Evolutionary conservation across 2,329 filamentous ascomycete genomes (phyloP), one percentile per base, ranked within the genome.

Genomic region (Fusarium sarcochroum): DNA sequence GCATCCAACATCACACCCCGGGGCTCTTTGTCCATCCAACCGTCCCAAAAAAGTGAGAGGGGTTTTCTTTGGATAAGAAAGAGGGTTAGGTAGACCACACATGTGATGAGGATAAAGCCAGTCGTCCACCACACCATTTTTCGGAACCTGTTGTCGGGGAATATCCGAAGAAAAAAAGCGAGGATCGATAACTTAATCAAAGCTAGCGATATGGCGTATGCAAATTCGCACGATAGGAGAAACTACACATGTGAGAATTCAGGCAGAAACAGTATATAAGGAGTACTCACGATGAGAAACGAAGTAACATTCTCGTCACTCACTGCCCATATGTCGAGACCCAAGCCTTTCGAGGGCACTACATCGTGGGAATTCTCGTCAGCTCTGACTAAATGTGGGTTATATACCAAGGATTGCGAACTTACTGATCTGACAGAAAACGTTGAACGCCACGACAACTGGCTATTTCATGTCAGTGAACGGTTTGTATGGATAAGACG

Each of bases 101-200:
- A n/a, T 5, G 42, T 34, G 3, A 32, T 0, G 0, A 42, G 7
- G 5, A 40, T 32, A 1, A 38, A 34, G 5, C 3, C 21, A 0
- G 27, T 27, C 1, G 62, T 65, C 11, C 17, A 20, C 5, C 37
- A 18, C 0, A 59, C 18, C 9, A n/a, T 18, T 0, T 11, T 20
- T 6, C 47, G 34, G 4, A 64, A 64, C 0, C 2, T 49, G 9
- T 8, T 5, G 14, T 58, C 47, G 1, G 53, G 62, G 4, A 59
- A 64, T 11, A 64, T 30, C 1, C 59, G 53, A 6, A 65, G 37
- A 17, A 59, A 65, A n/a, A 65, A 65, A 7, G 40, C 30, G 0
- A 65, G 10, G 0, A 64, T 59, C 0, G 59, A 65, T 2, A 48
- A 5, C 4, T 64, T 65, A 6, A 37, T 41, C 1, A 65, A n/a